Evolutionary conservation across 208 protist species (phyloP).

Genomic region (Wallacemonas rigidus): DNA sequence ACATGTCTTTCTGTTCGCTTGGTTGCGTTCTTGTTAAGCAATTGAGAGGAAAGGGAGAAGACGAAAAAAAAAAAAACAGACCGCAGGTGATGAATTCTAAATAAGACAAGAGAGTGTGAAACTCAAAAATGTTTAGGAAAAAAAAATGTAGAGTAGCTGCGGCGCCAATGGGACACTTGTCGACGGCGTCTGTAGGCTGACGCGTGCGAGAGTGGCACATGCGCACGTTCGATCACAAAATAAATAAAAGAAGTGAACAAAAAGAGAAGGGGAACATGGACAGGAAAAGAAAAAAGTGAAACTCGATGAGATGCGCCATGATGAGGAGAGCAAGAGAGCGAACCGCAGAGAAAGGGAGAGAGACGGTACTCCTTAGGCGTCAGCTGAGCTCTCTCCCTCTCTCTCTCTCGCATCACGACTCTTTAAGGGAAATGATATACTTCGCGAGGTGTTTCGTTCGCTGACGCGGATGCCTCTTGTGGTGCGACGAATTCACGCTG

Average conservation of each 20-base stretch:
- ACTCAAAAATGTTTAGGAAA: no score
- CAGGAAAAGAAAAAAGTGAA: constrained; percentile 1
- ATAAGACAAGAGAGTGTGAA: no score
- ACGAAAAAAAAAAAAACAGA: no score
- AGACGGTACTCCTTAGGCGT: not conserved
- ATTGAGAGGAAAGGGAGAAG: no score
- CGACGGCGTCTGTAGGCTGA: no score
- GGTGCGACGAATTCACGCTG: not conserved
- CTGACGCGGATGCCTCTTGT: not conserved
- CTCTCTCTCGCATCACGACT: not conserved
- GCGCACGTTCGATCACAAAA: not conserved
- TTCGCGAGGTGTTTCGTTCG: not conserved
- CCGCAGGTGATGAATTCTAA: no score
- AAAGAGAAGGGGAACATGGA: not conserved
- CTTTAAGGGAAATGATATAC: not conserved
- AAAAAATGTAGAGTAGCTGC: no score
- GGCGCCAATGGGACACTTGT: no score
- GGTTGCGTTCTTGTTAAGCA: no score
- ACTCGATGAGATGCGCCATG: no score
- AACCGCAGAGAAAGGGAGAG: not conserved
- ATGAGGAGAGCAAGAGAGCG: not conserved
- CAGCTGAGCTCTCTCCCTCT: not conserved
- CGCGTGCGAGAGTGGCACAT: no score
- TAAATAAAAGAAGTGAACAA: not conserved
- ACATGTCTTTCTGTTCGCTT: no score